phyloP scores from a whole-genome alignment of 2,329 filamentous ascomycete genomes.

The Alternaria dauci region DNA sequence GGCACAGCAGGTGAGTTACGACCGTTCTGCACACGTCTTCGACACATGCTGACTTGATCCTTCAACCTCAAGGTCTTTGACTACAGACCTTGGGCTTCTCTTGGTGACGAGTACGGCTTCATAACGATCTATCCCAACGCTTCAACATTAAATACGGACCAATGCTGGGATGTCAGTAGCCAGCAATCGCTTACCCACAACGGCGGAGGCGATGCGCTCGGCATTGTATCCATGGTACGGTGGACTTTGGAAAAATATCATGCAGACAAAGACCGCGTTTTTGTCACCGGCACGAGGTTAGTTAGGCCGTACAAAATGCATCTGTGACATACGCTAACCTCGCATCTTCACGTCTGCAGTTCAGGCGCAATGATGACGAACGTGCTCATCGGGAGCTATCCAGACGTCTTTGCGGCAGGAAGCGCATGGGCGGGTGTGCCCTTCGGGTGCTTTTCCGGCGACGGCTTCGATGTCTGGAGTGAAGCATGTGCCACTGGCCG shows the following conservation, averaged over 20 bases:
- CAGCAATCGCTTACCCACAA: conserved; percentile 44
- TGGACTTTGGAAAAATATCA: conserved; percentile 41
- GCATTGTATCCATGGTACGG: conserved; percentile 45
- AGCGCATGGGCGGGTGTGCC: conserved; percentile 47
- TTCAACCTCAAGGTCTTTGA: conserved; percentile 33
- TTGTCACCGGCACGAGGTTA: conserved; percentile 43
- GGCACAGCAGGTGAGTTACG: neutral
- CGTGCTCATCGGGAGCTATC: conserved; percentile 45
- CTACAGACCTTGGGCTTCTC: conserved; percentile 38
- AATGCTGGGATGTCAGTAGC: conserved; percentile 49
- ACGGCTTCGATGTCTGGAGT: conserved; percentile 44
- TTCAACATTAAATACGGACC: conserved; percentile 38
- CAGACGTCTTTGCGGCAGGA: conserved; percentile 47
- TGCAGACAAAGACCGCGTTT: conserved; percentile 41
- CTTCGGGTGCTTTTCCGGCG: conserved; percentile 48
- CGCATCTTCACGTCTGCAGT: conserved; percentile 7
- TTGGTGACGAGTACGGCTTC: conserved; percentile 46
- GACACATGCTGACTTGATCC: neutral
- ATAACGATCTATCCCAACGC: conserved; percentile 45
- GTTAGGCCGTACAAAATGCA: neutral
- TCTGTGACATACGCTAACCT: neutral
- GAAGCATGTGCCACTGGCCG: conserved; percentile 43
- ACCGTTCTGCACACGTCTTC: neutral
- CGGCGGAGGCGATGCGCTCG: conserved; percentile 45
- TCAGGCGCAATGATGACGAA: conserved; percentile 51